Evolutionary conservation across 2,329 filamentous ascomycete genomes (phyloP), one percentile per base, ranked within the genome.

Genomic region (Beauveria scarabaeidicola): DNA sequence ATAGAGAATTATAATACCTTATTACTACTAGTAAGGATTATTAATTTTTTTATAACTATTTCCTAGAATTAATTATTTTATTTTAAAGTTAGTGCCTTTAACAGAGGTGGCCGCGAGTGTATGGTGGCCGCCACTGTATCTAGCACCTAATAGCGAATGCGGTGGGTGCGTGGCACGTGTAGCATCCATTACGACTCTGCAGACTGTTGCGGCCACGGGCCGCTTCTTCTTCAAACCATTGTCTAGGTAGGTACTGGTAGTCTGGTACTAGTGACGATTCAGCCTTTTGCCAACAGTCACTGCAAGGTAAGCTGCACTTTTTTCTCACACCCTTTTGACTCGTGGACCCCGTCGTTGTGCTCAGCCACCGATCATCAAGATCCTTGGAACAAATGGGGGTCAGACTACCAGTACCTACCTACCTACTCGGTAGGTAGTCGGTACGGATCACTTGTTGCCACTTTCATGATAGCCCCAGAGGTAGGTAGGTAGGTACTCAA

Each of bases 291-390:
- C 52, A 40, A 54, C 52, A 32, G 47, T 36, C 47, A 15, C 46
- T 48, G 46, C 25, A 29, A 25, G 15, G 11, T 13, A 13, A 15
- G 32, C 32, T 15, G 32, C 32, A 15, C 50, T 17, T 53, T n/a
- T 41, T 41, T n/a, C 5, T 23, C 21, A 21, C 11, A 11, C 10
- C 21, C 43, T 46, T 25, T 46, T 13, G 21, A 46, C 43, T 46
- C 19, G 19, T 36, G 32, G 32, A 36, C 17, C 17, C 17, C 8
- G 27, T 10, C 3, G 36, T 36, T 41, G 8, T 21, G 41, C 46
- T 58, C 55, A 52, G 55, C 47, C 55, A 27, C 55, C 36, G 55
- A 58, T 58, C 55, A 52, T n/a, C n/a, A 43, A 52, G 55, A 58
- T 52, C 21, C 44, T 50, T 57, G 44, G 43, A 57, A 50, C 40